A percentile compares a stretch with the other conserved stretches of the same genome.
Evolutionary conservation across 2,329 filamentous ascomycete genomes (phyloP).

Genomic region (Colletotrichum aenigma): DNA sequence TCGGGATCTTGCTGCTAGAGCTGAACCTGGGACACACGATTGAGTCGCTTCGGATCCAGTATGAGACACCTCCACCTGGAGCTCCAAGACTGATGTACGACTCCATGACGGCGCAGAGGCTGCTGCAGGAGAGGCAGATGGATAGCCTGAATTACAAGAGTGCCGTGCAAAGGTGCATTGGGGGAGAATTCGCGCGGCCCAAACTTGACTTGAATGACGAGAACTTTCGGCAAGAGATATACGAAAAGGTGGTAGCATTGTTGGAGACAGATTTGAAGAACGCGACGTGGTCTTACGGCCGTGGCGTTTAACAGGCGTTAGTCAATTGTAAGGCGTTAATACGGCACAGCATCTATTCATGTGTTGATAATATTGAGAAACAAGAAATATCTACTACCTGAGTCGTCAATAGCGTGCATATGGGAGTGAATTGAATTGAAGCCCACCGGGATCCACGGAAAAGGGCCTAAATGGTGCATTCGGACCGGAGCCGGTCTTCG

Average conservation of each 20-base stretch:
- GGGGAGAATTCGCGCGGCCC: background rate
- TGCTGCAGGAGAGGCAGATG: background rate
- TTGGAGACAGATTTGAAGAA: background rate
- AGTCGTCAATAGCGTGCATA: rapidly evolving
- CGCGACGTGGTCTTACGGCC: background rate
- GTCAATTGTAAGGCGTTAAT: background rate
- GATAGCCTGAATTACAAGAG: constrained; percentile 21
- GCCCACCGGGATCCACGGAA: rapidly evolving
- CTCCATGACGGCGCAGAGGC: background rate
- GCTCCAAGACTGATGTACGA: background rate
- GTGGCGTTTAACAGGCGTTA: background rate
- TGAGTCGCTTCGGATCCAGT: background rate
- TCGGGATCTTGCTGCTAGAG: constrained; percentile 26
- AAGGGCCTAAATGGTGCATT: rapidly evolving
- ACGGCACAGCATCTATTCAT: rapidly evolving
- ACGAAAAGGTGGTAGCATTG: background rate
- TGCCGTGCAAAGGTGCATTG: constrained; percentile 22
- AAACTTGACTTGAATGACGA: background rate
- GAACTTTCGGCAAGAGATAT: background rate
- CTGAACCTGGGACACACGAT: constrained; percentile 15
- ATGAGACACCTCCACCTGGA: background rate
- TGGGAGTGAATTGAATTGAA: background rate
- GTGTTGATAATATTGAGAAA: rapidly evolving
- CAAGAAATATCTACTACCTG: rapidly evolving
- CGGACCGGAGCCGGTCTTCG: background rate